These are phyloP conservation scores for Phaeolepiota aurea DNA, from an alignment of 768 basidiomycete genomes.

Conservation along the genomic window DNA sequence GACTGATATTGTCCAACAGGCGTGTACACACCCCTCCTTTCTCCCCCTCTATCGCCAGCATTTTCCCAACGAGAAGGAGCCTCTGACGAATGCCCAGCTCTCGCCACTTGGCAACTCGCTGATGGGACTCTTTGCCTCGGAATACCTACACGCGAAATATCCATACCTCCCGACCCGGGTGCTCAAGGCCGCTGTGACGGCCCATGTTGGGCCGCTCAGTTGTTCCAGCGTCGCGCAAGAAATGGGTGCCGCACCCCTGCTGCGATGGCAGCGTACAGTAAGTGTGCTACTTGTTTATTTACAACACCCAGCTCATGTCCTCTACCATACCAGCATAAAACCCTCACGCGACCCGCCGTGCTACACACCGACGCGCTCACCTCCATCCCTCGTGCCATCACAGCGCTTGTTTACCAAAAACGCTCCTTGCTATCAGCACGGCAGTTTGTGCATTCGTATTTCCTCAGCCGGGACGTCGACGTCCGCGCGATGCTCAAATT, in stretches of 20 bases:
- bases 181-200: slow-evolving; percentile 84
- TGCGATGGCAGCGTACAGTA: slow-evolving; percentile 79
- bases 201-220: slow-evolving; percentile 81
- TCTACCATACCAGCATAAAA: slow-evolving; percentile 29
- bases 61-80: slow-evolving; percentile 43
- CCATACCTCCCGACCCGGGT: slow-evolving; percentile 91
- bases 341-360: slow-evolving; percentile 38
- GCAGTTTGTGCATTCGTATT: slow-evolving; percentile 81
- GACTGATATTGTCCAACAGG: slow-evolving; percentile 53
- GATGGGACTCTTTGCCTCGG: slow-evolving; percentile 84
- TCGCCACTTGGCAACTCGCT: slow-evolving; percentile 77
- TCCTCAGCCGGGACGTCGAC: slow-evolving; percentile 82
- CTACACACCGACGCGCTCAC: slow-evolving; percentile 85
- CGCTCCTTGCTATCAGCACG: slow-evolving; percentile 82
- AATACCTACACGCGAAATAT: slow-evolving; percentile 72
- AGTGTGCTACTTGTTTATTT: slow-evolving; percentile 15
- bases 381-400: slow-evolving; percentile 78
- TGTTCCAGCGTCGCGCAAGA: slow-evolving; percentile 82
- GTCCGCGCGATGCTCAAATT: slow-evolving; percentile 74
- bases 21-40: slow-evolving; percentile 76
- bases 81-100: slow-evolving; percentile 68
- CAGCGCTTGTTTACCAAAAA: slow-evolving; percentile 84
- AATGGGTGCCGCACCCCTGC: slow-evolving; percentile 68
- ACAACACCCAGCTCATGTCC: background rate
- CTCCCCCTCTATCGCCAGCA: slow-evolving; percentile 45